Evolutionary conservation across 2,329 filamentous ascomycete species (phyloP).

Genomic region (Aschersonia sp.): DNA sequence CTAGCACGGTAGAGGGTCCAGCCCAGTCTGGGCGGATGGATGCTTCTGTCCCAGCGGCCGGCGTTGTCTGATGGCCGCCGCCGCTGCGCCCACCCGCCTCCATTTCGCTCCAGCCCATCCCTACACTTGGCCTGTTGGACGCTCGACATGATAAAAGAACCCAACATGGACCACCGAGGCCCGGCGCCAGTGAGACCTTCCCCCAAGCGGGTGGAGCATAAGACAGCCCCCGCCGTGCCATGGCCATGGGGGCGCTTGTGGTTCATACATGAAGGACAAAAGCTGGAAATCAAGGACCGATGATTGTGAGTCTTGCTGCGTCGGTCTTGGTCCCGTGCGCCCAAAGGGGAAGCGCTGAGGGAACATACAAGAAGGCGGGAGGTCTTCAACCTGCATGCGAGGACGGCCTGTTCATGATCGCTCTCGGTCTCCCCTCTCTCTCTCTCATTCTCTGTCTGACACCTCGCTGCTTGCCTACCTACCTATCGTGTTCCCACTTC

Average conservation of each 20-base stretch:
- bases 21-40: too few relatives aligned
- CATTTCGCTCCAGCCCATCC: not conserved
- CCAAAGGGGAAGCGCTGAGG: not conserved
- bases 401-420: not conserved
- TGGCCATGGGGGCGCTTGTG: constrained; percentile 1
- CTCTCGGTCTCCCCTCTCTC: not conserved
- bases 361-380: constrained; percentile 7
- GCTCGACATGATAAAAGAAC: not conserved
- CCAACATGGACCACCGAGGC: not conserved
- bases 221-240: not conserved
- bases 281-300: constrained; percentile 4
- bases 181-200: constrained; percentile 1
- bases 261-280: constrained; percentile 4
- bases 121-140: not conserved
- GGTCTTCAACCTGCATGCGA: constrained; percentile 2
- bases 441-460: not conserved
- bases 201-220: not conserved
- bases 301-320: not conserved
- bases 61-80: constrained; percentile 1
- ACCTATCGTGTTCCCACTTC: not conserved
- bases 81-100: not conserved
- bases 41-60: too few relatives aligned
- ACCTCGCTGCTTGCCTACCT: not conserved
- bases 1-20: not conserved
- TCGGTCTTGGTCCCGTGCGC: constrained; percentile 1